Evolutionary conservation across 495 filamentous ascomycete genomes (phyloP), one percentile per base, ranked within the genome.

Genomic region (Schizothecium vesticola): DNA sequence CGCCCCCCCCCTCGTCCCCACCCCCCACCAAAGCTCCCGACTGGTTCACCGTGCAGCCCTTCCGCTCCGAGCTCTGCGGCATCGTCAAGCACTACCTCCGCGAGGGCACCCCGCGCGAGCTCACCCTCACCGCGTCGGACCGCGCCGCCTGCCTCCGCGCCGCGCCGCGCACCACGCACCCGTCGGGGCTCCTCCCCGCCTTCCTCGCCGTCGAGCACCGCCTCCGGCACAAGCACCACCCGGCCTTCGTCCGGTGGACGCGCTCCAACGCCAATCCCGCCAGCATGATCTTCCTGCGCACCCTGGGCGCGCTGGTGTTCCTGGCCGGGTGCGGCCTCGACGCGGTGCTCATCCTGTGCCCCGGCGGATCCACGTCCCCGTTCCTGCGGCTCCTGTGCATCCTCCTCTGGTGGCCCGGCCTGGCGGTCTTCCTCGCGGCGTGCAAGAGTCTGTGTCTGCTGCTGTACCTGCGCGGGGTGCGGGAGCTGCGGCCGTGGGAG

Each of bases 401-500:
- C 55, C 73, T 87, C 51, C 78, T 81, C 4, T 90, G 86, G 83
- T 78, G 89, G 64, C 79, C 88, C 23, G 90, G 90, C 6, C 76
- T 89, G 64, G 78, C 86, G 2, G 86, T 85, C 4, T 76, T 90
- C 10, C 79, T 89, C 58, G 86, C 87, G 33, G 86, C 83, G 2
- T 81, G 77, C 72, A 87, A 86, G 72, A 87, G 85, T 69, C 85
- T 90, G 80, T 91, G 88, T 73, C 80, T 90, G n/a, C 80, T 81
- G 64, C 77, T 91, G 1, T 86, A 90, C 71, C 83, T 57, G n/a
- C 59, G 66, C 22, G 83, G 88, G 70, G 83, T 81, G 69, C 84
- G 88, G 21, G 88, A 91, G 73, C 76, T 91, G 0, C 84, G 86
- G 11, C 89, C 90, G 0, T 92, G 90, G 90, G 90, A 92, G 74